Evolutionary conservation across 129 eudicot genomes (phyloP).

Genomic region (Saposhnikovia divaricata): DNA sequence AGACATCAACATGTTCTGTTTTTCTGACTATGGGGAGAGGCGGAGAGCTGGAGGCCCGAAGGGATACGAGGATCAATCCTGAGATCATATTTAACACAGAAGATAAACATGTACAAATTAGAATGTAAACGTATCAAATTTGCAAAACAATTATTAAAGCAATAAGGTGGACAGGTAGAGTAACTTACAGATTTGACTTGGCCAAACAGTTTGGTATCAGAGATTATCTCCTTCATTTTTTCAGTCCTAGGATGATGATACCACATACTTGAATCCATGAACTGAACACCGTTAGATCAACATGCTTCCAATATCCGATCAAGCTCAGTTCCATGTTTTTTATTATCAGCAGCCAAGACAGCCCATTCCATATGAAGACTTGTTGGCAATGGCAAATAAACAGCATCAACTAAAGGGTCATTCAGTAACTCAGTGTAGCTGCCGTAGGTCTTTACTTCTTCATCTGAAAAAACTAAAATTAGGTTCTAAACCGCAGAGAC

Average conservation of each 20-base stretch:
- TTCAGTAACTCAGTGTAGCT: constrained; percentile 50
- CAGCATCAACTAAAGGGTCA: constrained; percentile 62
- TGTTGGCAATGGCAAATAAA: constrained; percentile 82
- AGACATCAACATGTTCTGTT: no score
- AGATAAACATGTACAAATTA: neutral
- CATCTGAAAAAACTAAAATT: no score
- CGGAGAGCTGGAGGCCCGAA: no score
- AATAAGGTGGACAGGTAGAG: no score
- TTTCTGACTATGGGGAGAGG: no score
- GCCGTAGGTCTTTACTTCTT: constrained; percentile 40
- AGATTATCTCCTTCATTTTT: constrained; percentile 48
- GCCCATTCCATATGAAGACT: constrained; percentile 76
- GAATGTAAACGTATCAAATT: no score
- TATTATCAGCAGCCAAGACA: constrained; percentile 54
- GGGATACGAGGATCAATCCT: no score
- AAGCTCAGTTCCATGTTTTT: constrained; percentile 58
- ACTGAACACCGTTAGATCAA: constrained; percentile 55
- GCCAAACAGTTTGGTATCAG: constrained; percentile 47
- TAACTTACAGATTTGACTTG: constrained; percentile 46
- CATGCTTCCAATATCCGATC: constrained; percentile 62
- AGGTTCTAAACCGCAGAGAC: no score
- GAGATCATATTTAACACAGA: no score
- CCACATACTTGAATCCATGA: constrained; percentile 97
- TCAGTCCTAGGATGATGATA: constrained; percentile 86
- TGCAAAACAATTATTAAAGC: neutral